These are phyloP conservation scores for Anthracocystis setariae DNA, from an alignment of 1,284 basidiomycete genomes.

Conservation along the genomic window DNA sequence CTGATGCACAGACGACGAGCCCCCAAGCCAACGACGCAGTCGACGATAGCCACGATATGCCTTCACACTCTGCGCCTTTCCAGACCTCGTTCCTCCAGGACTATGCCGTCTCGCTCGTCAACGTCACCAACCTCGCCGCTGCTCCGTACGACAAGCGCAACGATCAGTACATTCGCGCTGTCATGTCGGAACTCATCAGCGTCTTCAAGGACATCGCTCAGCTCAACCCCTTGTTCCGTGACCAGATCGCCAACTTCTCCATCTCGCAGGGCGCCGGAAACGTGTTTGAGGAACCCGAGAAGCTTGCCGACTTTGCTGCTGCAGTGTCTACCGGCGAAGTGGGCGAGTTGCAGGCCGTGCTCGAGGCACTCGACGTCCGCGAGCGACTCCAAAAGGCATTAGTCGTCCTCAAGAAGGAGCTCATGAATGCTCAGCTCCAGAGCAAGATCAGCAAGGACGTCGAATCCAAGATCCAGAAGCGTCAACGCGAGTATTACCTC, in stretches of 20 bases:
- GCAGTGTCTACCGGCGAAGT: constrained; percentile 93
- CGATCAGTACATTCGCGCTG: constrained; percentile 81
- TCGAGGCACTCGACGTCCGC: constrained; percentile 86
- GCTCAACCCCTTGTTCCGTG: constrained; percentile 95
- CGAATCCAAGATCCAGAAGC: constrained; percentile 94
- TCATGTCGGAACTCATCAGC: constrained; percentile 95
- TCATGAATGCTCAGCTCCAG: constrained; percentile 96
- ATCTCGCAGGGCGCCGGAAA: constrained; percentile 95
- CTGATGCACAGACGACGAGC: constrained; percentile 1
- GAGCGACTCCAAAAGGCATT: constrained; percentile 91
- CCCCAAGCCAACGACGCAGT: constrained; percentile 8
- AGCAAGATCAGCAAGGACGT: constrained; percentile 94
- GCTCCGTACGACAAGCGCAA: constrained; percentile 85
- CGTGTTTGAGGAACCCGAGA: constrained; percentile 98
- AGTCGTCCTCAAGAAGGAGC: constrained; percentile 94
- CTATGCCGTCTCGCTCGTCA: constrained; percentile 87
- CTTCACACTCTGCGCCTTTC: constrained; percentile 70
- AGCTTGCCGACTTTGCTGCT: constrained; percentile 96
- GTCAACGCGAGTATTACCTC: constrained; percentile 95
- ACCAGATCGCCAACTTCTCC: constrained; percentile 96
- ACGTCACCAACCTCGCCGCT: constrained; percentile 83
- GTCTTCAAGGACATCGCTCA: constrained; percentile 99
- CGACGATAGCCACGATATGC: constrained; percentile 39
- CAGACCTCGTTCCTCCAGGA: constrained; percentile 92
- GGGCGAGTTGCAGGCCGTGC: constrained; percentile 89